Evolutionary conservation across 140 eudicot species (phyloP).

Genomic region (Stevia rebaudiana): DNA sequence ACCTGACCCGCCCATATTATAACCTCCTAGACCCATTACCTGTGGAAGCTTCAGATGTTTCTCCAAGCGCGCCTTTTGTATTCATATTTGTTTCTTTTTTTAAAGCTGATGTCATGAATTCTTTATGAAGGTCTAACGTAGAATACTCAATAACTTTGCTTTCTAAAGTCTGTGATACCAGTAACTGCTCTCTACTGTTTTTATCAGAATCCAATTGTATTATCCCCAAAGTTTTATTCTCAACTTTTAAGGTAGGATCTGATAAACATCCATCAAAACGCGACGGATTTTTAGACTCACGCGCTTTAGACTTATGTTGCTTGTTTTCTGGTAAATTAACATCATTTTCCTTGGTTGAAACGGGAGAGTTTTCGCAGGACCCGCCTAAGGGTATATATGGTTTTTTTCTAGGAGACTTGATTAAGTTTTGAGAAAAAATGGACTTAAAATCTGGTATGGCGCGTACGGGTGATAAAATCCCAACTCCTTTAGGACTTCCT

Average conservation of each 20-base stretch:
- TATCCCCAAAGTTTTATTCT: not conserved
- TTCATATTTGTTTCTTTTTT: not conserved
- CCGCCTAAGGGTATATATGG: slow-evolving; percentile 23
- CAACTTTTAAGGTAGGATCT: not conserved
- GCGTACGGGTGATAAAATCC: slow-evolving; percentile 15
- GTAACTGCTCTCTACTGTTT: not conserved
- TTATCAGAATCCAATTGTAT: not conserved
- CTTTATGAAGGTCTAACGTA: slow-evolving; percentile 30
- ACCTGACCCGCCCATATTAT: not conserved
- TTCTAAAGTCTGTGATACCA: slow-evolving; percentile 7
- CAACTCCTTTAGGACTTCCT: slow-evolving; percentile 22
- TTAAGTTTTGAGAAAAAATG: slow-evolving; percentile 20
- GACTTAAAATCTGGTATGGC: slow-evolving; percentile 19
- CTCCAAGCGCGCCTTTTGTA: not conserved
- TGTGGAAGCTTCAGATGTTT: slow-evolving; percentile 11
- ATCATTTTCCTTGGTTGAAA: slow-evolving; percentile 1
- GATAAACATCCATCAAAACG: slow-evolving; percentile 9
- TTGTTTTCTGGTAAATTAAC: slow-evolving; percentile 6
- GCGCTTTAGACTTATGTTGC: not conserved
- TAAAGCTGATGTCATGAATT: not conserved
- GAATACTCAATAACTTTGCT: slow-evolving; percentile 8
- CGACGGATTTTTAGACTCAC: slow-evolving; percentile 13
- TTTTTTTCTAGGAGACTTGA: slow-evolving; percentile 7
- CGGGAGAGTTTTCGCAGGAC: slow-evolving; percentile 18
- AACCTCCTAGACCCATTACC: slow-evolving; percentile 7